Evolutionary conservation across 2,329 filamentous ascomycete species (phyloP), one percentile per base, ranked within the genome.

Genomic region (Colletotrichum truncatum): DNA sequence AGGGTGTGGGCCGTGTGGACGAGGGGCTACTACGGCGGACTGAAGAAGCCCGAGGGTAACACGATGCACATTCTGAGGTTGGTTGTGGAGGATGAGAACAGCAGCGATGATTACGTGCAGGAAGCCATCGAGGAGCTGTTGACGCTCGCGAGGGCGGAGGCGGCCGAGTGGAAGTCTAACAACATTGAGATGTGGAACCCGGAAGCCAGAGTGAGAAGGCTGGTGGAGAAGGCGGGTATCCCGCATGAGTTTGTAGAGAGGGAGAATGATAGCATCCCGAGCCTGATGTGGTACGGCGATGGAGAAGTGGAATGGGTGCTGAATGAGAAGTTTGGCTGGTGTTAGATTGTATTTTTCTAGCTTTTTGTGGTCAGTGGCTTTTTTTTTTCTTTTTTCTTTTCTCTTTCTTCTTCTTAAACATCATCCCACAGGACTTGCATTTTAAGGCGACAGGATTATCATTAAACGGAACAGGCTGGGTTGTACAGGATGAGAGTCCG

Each of bases 181-280:
- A 84, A 87, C 46, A 87, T 97, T 4, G 86, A 94, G 74, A 81
- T 95, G 54, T 98, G 95, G 95, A 97, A 96, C 73, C 94, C 94
- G 0, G 85, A 85, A 4, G 80, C 86, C 6, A 71, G 84, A 67
- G 74, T 89, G 25, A 75, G 75, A 73, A 67, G 75, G 14, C 71
- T 91, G 39, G 77, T 89, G 1, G 76, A 82, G 38, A 73, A 72
- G 25, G 77, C 80, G 2, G 82, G 82, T 8, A 70, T 93, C 14
- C 74, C 84, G 18, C 80, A 86, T 59, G 73, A 78, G 28, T 78
- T 80, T 62, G 82, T 88, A 0, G 81, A 85, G 2, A 80, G 92
- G 32, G 87, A 93, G 58, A 79, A 77, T 52, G 85, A 90, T 56
- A 93, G 90, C 74, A 91, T 95, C 65, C 82, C 91, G 1, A 91